A percentile compares a stretch with the other conserved stretches of the same genome.
These are phyloP conservation scores for Sonneratia caseolaris DNA, from an alignment of 345 rosid species.

Conservation along the genomic window DNA sequence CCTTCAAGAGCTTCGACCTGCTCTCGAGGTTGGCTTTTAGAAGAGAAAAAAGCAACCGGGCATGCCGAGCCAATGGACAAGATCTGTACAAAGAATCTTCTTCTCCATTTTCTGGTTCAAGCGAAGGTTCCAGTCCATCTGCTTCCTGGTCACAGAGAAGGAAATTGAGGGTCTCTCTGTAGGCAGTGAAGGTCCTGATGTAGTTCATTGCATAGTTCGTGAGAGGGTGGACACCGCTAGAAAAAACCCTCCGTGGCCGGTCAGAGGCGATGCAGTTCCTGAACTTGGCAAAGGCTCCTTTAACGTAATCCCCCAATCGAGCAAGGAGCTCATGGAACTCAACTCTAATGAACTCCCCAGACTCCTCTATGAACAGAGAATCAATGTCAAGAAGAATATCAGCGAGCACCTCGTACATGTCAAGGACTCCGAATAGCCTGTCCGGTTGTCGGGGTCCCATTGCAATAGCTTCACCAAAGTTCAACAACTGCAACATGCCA, in stretches of 20 bases:
- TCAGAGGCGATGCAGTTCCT: slow-evolving; percentile 32
- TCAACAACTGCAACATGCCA: slow-evolving; percentile 41
- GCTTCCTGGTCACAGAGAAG: slow-evolving; percentile 35
- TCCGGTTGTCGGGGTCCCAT: slow-evolving; percentile 50
- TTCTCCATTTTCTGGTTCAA: slow-evolving; percentile 20
- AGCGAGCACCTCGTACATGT: slow-evolving; percentile 54
- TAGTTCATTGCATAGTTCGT: slow-evolving; percentile 78
- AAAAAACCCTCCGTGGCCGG: slow-evolving; percentile 31
- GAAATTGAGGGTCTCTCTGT: slow-evolving; percentile 35
- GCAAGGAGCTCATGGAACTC: slow-evolving; percentile 42
- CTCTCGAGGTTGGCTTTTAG: slow-evolving; percentile 41
- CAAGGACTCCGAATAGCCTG: slow-evolving; percentile 51
- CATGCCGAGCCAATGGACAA: slow-evolving; percentile 50
- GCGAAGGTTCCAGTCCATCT: slow-evolving; percentile 21
- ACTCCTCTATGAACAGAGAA: slow-evolving; percentile 39
- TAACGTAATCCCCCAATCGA: slow-evolving; percentile 33
- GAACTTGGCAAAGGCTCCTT: slow-evolving; percentile 38
- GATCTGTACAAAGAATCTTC: slow-evolving; percentile 25
- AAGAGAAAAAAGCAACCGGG: slow-evolving; percentile 30
- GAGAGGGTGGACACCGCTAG: slow-evolving; percentile 55
- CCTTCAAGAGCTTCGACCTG: slow-evolving; percentile 48
- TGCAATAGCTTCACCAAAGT: slow-evolving; percentile 64
- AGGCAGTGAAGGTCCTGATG: slow-evolving; percentile 45
- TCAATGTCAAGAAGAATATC: slow-evolving; percentile 40
- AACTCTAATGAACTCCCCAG: slow-evolving; percentile 34